Percentiles rank a stretch among this genome's conserved stretches.
Evolutionary conservation across 2,329 filamentous ascomycete species (phyloP).

Genomic region (Ceratocystis lukuohia): DNA sequence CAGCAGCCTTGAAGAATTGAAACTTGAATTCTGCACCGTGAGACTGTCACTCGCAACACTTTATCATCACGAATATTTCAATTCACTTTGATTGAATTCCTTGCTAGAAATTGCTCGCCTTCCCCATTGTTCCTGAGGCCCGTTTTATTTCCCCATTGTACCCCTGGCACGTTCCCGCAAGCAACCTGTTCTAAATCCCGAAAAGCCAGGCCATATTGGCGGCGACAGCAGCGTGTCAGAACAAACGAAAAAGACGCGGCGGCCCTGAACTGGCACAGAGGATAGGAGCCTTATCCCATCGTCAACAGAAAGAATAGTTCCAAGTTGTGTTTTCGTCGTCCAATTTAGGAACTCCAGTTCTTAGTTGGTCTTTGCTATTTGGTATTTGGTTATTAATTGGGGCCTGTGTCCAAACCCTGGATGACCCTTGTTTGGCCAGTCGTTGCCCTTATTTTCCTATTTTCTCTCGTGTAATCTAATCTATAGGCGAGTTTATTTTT

Average conservation of each 20-base stretch:
- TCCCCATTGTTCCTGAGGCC: conserved; percentile 3
- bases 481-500: neutral
- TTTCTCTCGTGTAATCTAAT: conserved; percentile 18
- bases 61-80: neutral
- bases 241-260: neutral
- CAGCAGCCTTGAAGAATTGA: too few species aligned
- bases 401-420: conserved; percentile 8
- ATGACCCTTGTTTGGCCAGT: conserved; percentile 15
- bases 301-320: too few species aligned
- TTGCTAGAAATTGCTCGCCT: neutral
- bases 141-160: neutral
- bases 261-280: too few species aligned
- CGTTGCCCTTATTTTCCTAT: conserved; percentile 18
- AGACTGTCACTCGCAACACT: neutral
- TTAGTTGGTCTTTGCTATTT: neutral
- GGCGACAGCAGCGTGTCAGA: neutral
- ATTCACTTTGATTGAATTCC: neutral
- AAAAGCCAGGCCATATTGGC: neutral
- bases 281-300: too few species aligned
- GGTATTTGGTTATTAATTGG: neutral
- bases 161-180: neutral
- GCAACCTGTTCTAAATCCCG: neutral
- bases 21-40: neutral
- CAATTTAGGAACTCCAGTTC: neutral
- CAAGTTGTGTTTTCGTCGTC: neutral